phyloP scores from a whole-genome alignment of 768 basidiomycete species.

The Trametes cingulata region DNA sequence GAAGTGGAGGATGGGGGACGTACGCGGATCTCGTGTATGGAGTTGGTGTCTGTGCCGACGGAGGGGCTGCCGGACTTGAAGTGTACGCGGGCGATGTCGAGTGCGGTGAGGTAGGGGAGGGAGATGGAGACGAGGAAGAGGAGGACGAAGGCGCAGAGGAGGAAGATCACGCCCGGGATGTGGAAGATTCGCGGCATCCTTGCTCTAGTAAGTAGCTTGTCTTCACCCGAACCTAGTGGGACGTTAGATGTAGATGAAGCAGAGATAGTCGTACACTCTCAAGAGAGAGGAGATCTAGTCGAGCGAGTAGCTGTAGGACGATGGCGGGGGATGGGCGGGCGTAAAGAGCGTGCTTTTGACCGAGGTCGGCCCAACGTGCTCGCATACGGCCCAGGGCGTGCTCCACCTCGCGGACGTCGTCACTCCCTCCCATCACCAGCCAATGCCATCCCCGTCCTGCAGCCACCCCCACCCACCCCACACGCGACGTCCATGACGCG shows the following conservation, averaged over 20 bases:
- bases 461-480: not conserved
- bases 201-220: no score
- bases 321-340: not conserved
- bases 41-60: slow-evolving; percentile 20
- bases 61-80: slow-evolving; percentile 39
- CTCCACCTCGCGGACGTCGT: not conserved
- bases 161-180: slow-evolving; percentile 57
- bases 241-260: not conserved
- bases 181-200: slow-evolving; percentile 43
- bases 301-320: not conserved
- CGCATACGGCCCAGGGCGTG: not conserved
- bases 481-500: slow-evolving; percentile 7
- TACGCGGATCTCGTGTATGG: slow-evolving; percentile 54
- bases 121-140: slow-evolving; percentile 71
- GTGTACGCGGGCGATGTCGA: slow-evolving; percentile 66
- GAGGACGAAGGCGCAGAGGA: slow-evolving; percentile 64
- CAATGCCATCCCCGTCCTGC: no score
- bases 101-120: slow-evolving; percentile 62
- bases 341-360: not conserved
- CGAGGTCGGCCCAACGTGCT: not conserved
- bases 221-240: not conserved
- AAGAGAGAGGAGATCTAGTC: not conserved
- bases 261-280: not conserved
- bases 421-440: no score
- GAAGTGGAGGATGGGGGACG: slow-evolving; percentile 32